Percentiles rank a stretch among this genome's conserved stretches.
Conservation (phyloP, 176 grass and related monocot genomes). For the Musa schizocarpa region DNA sequence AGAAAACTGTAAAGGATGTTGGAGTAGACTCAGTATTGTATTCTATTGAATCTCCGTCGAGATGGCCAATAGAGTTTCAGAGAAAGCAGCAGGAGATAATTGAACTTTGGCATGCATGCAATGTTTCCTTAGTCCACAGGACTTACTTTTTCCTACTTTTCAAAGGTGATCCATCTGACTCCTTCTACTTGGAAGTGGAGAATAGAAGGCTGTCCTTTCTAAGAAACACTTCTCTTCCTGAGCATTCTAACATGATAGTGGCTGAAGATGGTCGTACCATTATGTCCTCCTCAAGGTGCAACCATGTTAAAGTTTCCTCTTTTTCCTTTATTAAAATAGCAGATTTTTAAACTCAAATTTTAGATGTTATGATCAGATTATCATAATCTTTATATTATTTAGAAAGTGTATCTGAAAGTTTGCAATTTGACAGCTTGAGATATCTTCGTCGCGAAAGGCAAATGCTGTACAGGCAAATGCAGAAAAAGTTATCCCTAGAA, state of each 20-base stretch:
- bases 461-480: conserved; percentile 72
- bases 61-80: conserved; percentile 47
- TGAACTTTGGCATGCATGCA: conserved; percentile 75
- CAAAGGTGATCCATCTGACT: conserved; percentile 61
- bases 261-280: conserved; percentile 12
- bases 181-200: conserved; percentile 86
- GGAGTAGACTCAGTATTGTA: conserved; percentile 11
- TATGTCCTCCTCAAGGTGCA: conserved; percentile 34
- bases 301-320: conserved; percentile 1
- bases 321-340: neutral
- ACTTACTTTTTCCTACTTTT: conserved; percentile 90
- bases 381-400: neutral
- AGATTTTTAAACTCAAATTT: neutral
- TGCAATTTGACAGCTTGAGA: conserved; percentile 29
- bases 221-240: conserved; percentile 28
- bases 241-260: neutral
- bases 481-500: conserved; percentile 38
- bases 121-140: conserved; percentile 74
- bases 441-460: conserved; percentile 71
- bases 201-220: conserved; percentile 77
- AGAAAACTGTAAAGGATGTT: conserved; percentile 20
- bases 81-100: conserved; percentile 70
- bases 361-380: too few species aligned
- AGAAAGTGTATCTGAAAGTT: neutral
- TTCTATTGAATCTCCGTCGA: conserved; percentile 28